Conservation (phyloP, 345 rosid species). For the Populus davidiana region DNA sequence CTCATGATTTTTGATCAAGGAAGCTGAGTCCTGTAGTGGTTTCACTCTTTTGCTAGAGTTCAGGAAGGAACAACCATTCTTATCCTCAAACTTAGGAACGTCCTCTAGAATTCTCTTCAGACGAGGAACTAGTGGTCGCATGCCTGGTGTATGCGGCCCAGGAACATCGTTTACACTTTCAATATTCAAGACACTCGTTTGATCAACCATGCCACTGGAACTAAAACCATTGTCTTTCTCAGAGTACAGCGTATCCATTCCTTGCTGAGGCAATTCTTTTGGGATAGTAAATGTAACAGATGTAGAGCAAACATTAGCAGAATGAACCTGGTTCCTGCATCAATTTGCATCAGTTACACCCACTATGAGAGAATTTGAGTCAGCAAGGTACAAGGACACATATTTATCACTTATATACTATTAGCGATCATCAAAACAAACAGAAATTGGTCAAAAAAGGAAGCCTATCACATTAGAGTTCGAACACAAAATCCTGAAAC, state of each 20-base stretch:
- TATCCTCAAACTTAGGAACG: conserved; percentile 27
- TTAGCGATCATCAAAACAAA: no score
- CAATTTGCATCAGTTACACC: no score
- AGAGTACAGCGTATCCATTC: conserved; percentile 13
- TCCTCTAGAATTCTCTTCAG: conserved; percentile 68
- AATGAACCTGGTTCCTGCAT: conserved; percentile 41
- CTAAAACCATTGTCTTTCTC: conserved; percentile 27
- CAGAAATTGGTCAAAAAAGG: no score
- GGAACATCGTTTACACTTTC: conserved; percentile 40
- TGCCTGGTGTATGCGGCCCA: conserved; percentile 79
- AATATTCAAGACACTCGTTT: conserved; percentile 15
- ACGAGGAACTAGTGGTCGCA: conserved; percentile 48
- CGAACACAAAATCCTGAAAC: no score
- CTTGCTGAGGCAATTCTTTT: conserved; percentile 20
- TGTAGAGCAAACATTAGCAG: conserved; percentile 20
- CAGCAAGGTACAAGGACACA: no score
- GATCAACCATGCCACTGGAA: conserved; percentile 18
- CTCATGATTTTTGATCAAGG: conserved; percentile 32
- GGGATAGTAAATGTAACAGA: conserved; percentile 22
- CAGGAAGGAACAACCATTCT: conserved; percentile 25
- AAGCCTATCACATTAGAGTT: no score
- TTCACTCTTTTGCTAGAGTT: conserved; percentile 57
- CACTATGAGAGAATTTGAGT: no score
- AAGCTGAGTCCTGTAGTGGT: conserved; percentile 39
- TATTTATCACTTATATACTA: no score